phyloP scores from a whole-genome alignment of 1,139 yeast genomes.

The Candida sanyaensis region DNA sequence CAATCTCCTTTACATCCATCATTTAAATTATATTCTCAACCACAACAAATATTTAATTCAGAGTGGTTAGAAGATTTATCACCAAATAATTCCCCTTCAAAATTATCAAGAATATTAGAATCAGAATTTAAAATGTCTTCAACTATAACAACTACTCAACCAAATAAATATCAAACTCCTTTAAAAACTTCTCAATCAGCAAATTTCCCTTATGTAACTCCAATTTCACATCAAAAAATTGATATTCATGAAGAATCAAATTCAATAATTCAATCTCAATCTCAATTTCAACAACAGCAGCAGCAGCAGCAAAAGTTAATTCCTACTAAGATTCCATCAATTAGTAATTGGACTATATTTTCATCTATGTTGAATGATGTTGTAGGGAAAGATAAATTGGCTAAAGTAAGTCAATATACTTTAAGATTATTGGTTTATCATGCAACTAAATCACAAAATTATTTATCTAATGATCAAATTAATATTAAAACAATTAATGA shows the following conservation, averaged over 20 bases:
- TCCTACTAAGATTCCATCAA: slow-evolving; percentile 4
- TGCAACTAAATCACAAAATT: slow-evolving; percentile 40
- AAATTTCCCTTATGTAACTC: slow-evolving; percentile 24
- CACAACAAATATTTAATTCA: slow-evolving; percentile 27
- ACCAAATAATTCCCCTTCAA: slow-evolving; percentile 27
- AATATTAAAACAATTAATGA: slow-evolving; percentile 32
- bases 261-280: background rate
- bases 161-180: slow-evolving; percentile 24
- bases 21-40: slow-evolving; percentile 16
- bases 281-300: background rate
- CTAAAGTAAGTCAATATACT: slow-evolving; percentile 62
- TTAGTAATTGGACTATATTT: slow-evolving; percentile 40
- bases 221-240: slow-evolving; percentile 21
- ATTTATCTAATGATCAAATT: slow-evolving; percentile 34
- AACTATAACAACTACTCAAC: slow-evolving; percentile 16
- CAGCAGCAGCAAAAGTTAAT: background rate
- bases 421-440: slow-evolving; percentile 55
- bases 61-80: slow-evolving; percentile 42
- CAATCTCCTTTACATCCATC: slow-evolving; percentile 14
- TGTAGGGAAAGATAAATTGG: slow-evolving; percentile 70
- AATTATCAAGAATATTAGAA: slow-evolving; percentile 13
- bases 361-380: slow-evolving; percentile 54
- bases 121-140: slow-evolving; percentile 14
- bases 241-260: slow-evolving; percentile 7
- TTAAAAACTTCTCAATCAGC: slow-evolving; percentile 16